Percentiles rank a stretch among this genome's conserved stretches.
Evolutionary conservation across 352 stramenopile species (phyloP).

Genomic region (Pythium aristosporum): DNA sequence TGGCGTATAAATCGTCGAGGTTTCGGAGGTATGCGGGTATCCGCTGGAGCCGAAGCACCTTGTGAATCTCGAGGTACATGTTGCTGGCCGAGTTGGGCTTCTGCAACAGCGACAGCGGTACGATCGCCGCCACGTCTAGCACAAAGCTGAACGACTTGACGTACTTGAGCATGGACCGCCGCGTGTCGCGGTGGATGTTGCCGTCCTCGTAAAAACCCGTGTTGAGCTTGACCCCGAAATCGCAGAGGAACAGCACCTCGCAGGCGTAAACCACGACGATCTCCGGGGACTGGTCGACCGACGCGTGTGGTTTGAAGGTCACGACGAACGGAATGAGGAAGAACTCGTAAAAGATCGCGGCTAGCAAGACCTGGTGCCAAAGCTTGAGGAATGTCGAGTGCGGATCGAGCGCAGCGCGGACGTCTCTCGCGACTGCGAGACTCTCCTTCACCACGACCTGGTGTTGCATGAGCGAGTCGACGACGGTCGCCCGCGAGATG

Average conservation of each 20-base stretch:
- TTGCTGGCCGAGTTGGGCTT: conserved; percentile 13
- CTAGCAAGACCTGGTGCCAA: conserved; percentile 51
- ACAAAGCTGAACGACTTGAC: conserved; percentile 48
- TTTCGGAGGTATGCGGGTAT: conserved; percentile 41
- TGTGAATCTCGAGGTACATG: conserved; percentile 44
- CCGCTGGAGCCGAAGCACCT: conserved; percentile 36
- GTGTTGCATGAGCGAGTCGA: conserved; percentile 11
- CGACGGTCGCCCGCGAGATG: conserved; percentile 17
- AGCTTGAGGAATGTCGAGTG: conserved; percentile 42
- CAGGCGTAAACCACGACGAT: conserved; percentile 35
- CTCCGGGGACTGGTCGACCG: conserved; percentile 9
- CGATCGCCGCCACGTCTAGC: conserved; percentile 39
- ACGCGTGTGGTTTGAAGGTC: conserved; percentile 33
- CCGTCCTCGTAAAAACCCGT: conserved; percentile 54
- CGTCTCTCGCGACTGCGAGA: conserved; percentile 12
- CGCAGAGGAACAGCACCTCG: conserved; percentile 48
- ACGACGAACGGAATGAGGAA: conserved; percentile 55
- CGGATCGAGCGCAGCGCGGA: conserved; percentile 36
- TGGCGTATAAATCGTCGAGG: conserved; percentile 55
- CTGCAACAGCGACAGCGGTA: conserved; percentile 37
- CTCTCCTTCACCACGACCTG: conserved; percentile 12
- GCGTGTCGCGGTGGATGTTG: conserved; percentile 32
- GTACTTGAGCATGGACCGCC: conserved; percentile 38
- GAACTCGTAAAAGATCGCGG: conserved; percentile 43
- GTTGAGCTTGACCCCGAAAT: conserved; percentile 58